phyloP scores from a whole-genome alignment of 768 basidiomycete species.

The Infundibulicybe gibba region DNA sequence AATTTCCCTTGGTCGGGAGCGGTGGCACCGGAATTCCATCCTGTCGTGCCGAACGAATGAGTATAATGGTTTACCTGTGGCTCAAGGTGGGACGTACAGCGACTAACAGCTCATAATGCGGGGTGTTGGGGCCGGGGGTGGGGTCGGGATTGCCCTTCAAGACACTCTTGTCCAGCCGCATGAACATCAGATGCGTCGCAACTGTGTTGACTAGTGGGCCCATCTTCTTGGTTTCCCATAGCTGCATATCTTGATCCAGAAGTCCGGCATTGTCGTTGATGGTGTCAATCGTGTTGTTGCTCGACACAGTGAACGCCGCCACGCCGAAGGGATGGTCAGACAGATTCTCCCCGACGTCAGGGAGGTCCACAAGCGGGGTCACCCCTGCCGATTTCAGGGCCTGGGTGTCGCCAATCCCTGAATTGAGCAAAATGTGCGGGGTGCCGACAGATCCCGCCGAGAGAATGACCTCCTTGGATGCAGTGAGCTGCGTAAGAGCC shows the following conservation, averaged over 20 bases:
- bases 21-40: neutral
- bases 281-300: conserved; percentile 23
- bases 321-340: conserved; percentile 27
- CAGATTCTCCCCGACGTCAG: conserved; percentile 34
- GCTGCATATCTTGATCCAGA: conserved; percentile 2
- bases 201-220: conserved; percentile 14
- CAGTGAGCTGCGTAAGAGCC: conserved; percentile 17
- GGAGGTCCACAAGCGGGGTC: conserved; percentile 21
- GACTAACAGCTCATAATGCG: conserved; percentile 19
- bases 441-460: conserved; percentile 33
- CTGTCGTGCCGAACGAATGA: neutral
- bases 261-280: conserved; percentile 8
- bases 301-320: conserved; percentile 19
- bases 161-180: conserved; percentile 16
- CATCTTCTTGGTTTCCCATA: conserved; percentile 14
- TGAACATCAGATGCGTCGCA: conserved; percentile 17
- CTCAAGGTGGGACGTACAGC: conserved; percentile 8
- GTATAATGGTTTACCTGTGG: neutral
- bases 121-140: conserved; percentile 13
- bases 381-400: conserved; percentile 21
- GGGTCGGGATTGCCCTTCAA: conserved; percentile 13
- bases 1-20: conserved; percentile 11
- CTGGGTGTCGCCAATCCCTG: conserved; percentile 28
- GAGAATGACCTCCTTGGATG: conserved; percentile 55
- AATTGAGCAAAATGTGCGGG: conserved; percentile 30